Evolutionary conservation across 352 stramenopile species (phyloP).

Genomic region (Globisporangium mamillatum): DNA sequence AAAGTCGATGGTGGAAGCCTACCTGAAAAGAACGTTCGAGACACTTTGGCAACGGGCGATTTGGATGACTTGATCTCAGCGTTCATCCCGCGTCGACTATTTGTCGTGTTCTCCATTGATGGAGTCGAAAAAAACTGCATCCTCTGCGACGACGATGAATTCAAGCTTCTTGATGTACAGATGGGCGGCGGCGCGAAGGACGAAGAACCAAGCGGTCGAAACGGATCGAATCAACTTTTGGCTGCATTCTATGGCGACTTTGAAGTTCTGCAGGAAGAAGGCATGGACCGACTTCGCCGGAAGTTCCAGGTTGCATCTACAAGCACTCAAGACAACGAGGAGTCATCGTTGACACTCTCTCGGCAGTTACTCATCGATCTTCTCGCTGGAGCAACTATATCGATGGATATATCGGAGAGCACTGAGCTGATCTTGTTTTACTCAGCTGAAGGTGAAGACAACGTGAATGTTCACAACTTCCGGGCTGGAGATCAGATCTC

Average conservation of each 20-base stretch:
- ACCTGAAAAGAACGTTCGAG: conserved; percentile 1
- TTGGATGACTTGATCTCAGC: conserved; percentile 16
- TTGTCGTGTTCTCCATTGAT: conserved; percentile 26
- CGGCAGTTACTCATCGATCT: conserved; percentile 26
- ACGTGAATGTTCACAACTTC: conserved; percentile 24
- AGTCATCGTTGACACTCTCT: conserved; percentile 20
- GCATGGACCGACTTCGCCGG: conserved; percentile 25
- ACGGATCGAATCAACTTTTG: conserved; percentile 12
- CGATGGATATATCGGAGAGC: conserved; percentile 19
- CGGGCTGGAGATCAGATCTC: conserved; percentile 30
- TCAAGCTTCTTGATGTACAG: conserved; percentile 18
- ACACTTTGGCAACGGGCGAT: conserved; percentile 17
- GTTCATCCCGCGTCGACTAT: conserved; percentile 20
- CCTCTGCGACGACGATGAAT: conserved; percentile 29
- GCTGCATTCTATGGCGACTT: conserved; percentile 58
- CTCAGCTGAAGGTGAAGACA: conserved; percentile 14
- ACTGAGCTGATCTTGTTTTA: conserved; percentile 33
- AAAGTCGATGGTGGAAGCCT: not conserved
- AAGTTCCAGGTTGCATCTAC: conserved; percentile 11
- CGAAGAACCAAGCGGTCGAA: not conserved
- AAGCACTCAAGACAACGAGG: conserved; percentile 9
- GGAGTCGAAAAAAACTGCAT: conserved; percentile 20
- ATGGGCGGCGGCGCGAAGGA: not conserved
- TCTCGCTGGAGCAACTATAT: conserved; percentile 17
- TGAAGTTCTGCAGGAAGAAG: conserved; percentile 28